Evolutionary conservation across 1,284 basidiomycete species (phyloP).

Genomic region (Leucoagaricus sp.): DNA sequence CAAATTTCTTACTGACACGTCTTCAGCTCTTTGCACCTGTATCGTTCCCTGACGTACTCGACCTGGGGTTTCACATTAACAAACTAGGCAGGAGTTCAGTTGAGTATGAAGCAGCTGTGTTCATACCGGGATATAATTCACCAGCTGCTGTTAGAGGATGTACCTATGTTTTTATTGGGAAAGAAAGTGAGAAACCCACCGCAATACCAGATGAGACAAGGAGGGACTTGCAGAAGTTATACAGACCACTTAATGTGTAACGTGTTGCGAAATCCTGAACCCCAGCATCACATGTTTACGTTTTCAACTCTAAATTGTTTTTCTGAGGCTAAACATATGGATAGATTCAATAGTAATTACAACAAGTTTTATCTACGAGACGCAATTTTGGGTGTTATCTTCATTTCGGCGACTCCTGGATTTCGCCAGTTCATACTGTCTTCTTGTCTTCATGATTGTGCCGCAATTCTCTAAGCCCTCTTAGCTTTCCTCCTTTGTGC

Average conservation of each 20-base stretch:
- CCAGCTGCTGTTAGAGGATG: constrained; percentile 74
- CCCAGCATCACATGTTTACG: too few species aligned
- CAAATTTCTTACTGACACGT: too few species aligned
- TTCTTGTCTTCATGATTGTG: background rate
- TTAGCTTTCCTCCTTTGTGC: constrained; percentile 29
- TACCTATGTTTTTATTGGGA: constrained; percentile 77
- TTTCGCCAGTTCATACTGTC: too few species aligned
- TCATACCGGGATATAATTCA: constrained; percentile 46
- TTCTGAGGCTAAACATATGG: too few species aligned
- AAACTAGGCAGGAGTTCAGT: constrained; percentile 72
- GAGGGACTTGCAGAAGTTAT: constrained; percentile 43
- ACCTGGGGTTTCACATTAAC: constrained; percentile 65
- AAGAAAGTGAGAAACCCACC: constrained; percentile 51
- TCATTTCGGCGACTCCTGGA: too few species aligned
- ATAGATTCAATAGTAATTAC: too few species aligned
- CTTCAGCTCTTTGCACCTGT: constrained; percentile 67
- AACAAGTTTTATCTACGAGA: too few species aligned
- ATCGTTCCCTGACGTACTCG: constrained; percentile 66
- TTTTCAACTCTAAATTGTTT: too few species aligned
- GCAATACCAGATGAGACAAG: constrained; percentile 42
- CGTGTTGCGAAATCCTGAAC: too few species aligned
- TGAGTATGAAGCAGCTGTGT: constrained; percentile 76
- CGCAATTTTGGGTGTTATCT: too few species aligned
- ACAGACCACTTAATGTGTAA: too few species aligned
- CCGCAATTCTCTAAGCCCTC: constrained; percentile 22